These are phyloP conservation scores for Glebionis coronaria DNA, from an alignment of 129 eudicot species.

Conservation along the genomic window DNA sequence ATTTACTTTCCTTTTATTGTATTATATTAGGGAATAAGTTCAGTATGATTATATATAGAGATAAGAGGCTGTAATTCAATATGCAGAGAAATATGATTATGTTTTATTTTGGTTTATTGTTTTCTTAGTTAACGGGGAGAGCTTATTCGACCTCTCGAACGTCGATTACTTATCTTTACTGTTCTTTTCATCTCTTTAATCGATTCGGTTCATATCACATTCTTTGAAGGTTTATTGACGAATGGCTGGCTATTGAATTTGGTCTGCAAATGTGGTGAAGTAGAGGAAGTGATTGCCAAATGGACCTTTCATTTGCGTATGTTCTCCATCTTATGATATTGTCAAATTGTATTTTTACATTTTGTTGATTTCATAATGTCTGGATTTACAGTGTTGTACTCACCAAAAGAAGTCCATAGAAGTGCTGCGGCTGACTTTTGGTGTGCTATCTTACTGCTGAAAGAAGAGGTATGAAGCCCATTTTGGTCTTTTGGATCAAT, in stretches of 20 bases:
- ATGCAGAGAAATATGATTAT: too few species aligned
- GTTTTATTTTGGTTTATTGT: too few species aligned
- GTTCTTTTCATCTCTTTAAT: too few species aligned
- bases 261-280: slow-evolving; percentile 38
- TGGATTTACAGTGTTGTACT: slow-evolving; percentile 61
- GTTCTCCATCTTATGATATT: slow-evolving; percentile 10
- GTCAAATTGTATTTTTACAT: background rate
- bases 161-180: too few species aligned
- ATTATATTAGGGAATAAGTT: too few species aligned
- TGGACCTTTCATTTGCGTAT: slow-evolving; percentile 64
- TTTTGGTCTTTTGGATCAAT: background rate
- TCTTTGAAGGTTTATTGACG: slow-evolving; percentile 64
- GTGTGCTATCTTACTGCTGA: slow-evolving; percentile 54
- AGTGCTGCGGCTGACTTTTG: slow-evolving; percentile 77
- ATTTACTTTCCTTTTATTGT: too few species aligned
- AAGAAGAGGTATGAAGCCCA: slow-evolving; percentile 45
- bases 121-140: too few species aligned
- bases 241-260: slow-evolving; percentile 77
- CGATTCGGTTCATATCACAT: too few species aligned
- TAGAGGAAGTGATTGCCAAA: slow-evolving; percentile 63
- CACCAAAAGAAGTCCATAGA: slow-evolving; percentile 55
- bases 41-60: too few species aligned
- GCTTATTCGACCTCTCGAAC: too few species aligned
- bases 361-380: slow-evolving; percentile 10
- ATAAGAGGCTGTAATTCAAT: too few species aligned